Evolutionary conservation across 129 eudicot genomes (phyloP).

Genomic region (Helichrysum umbraculigerum): DNA sequence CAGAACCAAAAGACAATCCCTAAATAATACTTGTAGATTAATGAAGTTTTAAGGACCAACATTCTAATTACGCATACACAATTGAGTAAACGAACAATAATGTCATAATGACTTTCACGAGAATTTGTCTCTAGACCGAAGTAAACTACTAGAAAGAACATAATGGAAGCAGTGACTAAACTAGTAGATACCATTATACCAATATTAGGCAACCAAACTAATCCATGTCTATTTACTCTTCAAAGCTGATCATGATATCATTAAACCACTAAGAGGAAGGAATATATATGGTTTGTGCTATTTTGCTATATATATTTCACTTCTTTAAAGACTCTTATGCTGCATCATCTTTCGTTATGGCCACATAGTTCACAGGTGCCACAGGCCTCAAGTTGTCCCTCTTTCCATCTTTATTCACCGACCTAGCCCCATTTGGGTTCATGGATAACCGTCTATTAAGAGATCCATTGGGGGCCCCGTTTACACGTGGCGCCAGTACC

Average conservation of each 20-base stretch:
- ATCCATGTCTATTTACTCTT: not conserved
- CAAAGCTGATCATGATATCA: conserved; percentile 5
- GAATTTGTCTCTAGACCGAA: not conserved
- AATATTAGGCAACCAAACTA: not conserved
- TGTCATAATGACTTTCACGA: conserved; percentile 7
- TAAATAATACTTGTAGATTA: no score
- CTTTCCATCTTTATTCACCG: conserved; percentile 56
- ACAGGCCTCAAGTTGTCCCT: conserved; percentile 61
- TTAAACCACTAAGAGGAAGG: not conserved
- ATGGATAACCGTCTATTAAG: conserved; percentile 69
- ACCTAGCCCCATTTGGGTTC: conserved; percentile 53
- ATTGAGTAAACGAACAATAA: not conserved
- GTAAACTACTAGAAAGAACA: conserved; percentile 5
- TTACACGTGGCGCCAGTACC: conserved; percentile 66
- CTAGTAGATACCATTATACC: conserved; percentile 14
- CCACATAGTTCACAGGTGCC: conserved; percentile 83
- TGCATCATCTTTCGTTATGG: conserved; percentile 71
- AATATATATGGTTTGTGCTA: not conserved
- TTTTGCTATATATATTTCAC: not conserved
- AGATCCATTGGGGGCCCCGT: conserved; percentile 57
- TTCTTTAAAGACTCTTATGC: not conserved
- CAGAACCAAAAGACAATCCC: no score
- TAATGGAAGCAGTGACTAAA: conserved; percentile 8
- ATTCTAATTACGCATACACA: no score
- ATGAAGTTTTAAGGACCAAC: no score